Percentiles rank a stretch among this genome's conserved stretches.
Conservation (phyloP, 2,329 filamentous ascomycete species). For the Dactylellina haptotyla region DNA sequence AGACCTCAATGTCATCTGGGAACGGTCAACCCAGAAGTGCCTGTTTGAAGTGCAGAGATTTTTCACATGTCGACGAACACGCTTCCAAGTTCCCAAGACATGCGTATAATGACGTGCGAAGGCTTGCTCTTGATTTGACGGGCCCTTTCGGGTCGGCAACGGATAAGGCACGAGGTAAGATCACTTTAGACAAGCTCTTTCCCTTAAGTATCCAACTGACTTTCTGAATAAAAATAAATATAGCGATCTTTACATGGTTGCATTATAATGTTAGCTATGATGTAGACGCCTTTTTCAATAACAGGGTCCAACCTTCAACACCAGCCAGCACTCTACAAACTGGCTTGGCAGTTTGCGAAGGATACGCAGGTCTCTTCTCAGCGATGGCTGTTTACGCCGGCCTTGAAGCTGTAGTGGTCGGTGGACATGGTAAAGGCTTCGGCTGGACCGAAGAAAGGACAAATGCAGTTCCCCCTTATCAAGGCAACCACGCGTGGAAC, state of each 20-base stretch:
- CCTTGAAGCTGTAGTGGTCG: slow-evolving; percentile 70
- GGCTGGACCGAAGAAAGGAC: slow-evolving; percentile 67
- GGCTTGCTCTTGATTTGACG: slow-evolving; percentile 81
- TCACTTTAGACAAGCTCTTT: neutral
- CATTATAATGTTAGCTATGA: slow-evolving; percentile 95
- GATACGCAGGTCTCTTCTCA: slow-evolving; percentile 85
- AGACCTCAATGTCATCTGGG: slow-evolving; percentile 57
- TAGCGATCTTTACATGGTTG: slow-evolving; percentile 89
- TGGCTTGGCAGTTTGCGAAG: slow-evolving; percentile 88
- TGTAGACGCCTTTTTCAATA: slow-evolving; percentile 78
- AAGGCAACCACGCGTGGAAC: slow-evolving; percentile 86
- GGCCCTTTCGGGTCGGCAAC: slow-evolving; percentile 80
- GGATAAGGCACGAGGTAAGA: slow-evolving; percentile 77
- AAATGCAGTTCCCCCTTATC: slow-evolving; percentile 76
- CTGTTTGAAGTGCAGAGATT: slow-evolving; percentile 90
- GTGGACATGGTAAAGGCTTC: slow-evolving; percentile 76
- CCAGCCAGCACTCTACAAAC: slow-evolving; percentile 77
- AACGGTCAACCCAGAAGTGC: slow-evolving; percentile 65
- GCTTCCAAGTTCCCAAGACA: slow-evolving; percentile 77
- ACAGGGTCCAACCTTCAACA: slow-evolving; percentile 73
- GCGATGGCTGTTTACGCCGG: slow-evolving; percentile 82
- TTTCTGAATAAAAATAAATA: slow-evolving; percentile 2
- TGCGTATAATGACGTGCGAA: slow-evolving; percentile 70
- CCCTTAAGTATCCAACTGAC: neutral
- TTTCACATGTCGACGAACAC: slow-evolving; percentile 80